Base-by-base conservation (phyloP, 805 yeast species). In the Yarrowia osloensis region DNA sequence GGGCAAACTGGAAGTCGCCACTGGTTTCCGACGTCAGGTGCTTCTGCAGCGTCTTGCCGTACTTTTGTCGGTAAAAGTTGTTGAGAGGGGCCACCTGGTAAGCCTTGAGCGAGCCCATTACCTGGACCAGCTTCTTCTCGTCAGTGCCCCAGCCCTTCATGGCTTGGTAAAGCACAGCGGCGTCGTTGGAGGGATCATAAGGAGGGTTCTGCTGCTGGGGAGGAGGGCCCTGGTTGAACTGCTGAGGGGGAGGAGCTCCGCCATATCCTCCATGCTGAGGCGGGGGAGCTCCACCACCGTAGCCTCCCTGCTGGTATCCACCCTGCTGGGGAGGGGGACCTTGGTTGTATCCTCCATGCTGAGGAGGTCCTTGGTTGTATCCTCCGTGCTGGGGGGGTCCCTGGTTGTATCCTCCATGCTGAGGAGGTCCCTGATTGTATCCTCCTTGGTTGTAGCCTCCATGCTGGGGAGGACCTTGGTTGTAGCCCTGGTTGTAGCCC, bases 111-210 rank as follows among this genome's bases (percentile, higher is more conserved):
- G 40, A 39, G 11, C 70, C 73, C 22, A 71, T 57, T 2, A 65
- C 66, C 50, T 54, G 62, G 63, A 71, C 59, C 26, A 71, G 52
- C 12, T 68, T 63, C 49, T 67, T 63, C 49, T 71, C 73, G 57
- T 71, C 73, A 6, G 73, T 71, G 21, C 73, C 73, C 68, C 71
- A 68, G 31, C 73, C 73, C 35, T 71, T 71, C 12, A 71, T 71
- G 19, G 73, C 73, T 11, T 61, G 50, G 49, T 69, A 67, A 24
- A 71, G 49, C 17, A 66, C 52, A 13, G 70, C 65, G 21, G 69
- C 69, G 44, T 71, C 73, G 35, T 46, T 17, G 4, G 62, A 24
- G 9, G 73, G 73, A 40, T 71, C 63, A 65, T 71, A 71, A 11
- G 63, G 63, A 19, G 63, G 63, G 49, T 57, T 39, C 21, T 54